Percentiles rank a stretch among this genome's conserved stretches.
Evolutionary conservation across 176 grass and related monocot genomes (phyloP).

Genomic region (Stipa capillata): DNA sequence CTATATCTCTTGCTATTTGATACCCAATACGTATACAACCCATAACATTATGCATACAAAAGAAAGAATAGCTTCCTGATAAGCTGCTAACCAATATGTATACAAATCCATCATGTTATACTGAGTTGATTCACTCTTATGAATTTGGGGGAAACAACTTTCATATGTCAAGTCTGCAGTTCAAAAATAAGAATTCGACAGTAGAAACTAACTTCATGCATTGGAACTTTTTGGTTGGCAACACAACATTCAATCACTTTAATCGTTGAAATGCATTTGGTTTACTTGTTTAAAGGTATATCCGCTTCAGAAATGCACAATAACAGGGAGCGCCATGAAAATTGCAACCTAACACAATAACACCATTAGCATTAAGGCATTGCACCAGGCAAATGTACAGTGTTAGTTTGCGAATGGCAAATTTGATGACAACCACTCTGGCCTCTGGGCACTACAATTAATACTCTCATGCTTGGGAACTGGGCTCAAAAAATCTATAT

Average conservation of each 20-base stretch:
- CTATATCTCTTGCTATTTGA: background rate
- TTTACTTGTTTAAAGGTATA: background rate
- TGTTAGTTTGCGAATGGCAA: no score
- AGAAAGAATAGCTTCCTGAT: background rate
- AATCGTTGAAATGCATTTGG: background rate
- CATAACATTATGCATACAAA: background rate
- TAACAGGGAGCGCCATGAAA: background rate
- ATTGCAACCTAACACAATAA: no score
- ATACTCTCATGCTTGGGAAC: no score
- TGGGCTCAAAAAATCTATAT: no score
- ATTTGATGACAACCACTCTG: no score
- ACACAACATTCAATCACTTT: background rate
- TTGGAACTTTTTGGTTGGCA: background rate
- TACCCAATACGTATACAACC: background rate
- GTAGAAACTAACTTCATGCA: background rate
- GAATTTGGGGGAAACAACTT: background rate
- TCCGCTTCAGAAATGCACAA: background rate
- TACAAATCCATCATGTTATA: background rate
- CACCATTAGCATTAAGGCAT: no score
- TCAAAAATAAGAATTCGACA: background rate
- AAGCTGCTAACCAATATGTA: background rate
- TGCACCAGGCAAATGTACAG: no score
- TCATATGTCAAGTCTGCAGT: background rate
- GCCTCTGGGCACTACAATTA: no score
- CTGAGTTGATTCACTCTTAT: background rate